Evolutionary conservation across 345 rosid genomes (phyloP).

Genomic region (Abelmoschus esculentus): DNA sequence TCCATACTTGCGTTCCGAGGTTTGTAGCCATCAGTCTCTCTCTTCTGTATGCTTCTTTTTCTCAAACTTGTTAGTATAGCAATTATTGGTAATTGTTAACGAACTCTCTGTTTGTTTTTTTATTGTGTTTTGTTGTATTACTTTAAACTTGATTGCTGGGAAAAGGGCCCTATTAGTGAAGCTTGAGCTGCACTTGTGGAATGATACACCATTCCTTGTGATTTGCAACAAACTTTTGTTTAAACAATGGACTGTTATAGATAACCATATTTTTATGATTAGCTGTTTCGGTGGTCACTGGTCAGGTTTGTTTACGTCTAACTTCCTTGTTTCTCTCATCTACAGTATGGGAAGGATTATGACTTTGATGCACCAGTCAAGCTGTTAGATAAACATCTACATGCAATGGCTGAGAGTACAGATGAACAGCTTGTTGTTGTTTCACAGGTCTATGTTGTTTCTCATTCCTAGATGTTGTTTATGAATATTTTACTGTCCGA

Average conservation of each 20-base stretch:
- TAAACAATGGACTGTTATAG: too few species aligned
- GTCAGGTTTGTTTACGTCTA: background rate
- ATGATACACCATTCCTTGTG: background rate
- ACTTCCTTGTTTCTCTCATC: slow-evolving; percentile 6
- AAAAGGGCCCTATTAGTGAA: too few species aligned
- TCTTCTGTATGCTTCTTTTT: background rate
- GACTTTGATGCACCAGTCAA: slow-evolving; percentile 96
- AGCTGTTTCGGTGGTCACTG: background rate
- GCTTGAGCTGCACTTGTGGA: background rate
- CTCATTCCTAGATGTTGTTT: background rate
- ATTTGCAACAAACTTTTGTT: too few species aligned
- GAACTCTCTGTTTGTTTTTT: too few species aligned
- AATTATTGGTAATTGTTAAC: background rate
- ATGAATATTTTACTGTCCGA: background rate
- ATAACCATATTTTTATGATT: background rate
- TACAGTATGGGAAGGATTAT: slow-evolving; percentile 91
- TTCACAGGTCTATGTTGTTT: slow-evolving; percentile 52
- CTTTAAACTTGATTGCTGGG: too few species aligned
- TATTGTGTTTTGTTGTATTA: too few species aligned
- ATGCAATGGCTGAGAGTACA: slow-evolving; percentile 74
- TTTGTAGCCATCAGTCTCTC: slow-evolving; percentile 11
- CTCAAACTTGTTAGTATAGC: background rate
- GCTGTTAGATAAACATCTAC: slow-evolving; percentile 78
- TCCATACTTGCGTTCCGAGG: slow-evolving; percentile 95
- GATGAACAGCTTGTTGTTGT: slow-evolving; percentile 88